Evolutionary conservation across 1,284 basidiomycete genomes (phyloP).

Genomic region (Moesziomyces antarcticus): DNA sequence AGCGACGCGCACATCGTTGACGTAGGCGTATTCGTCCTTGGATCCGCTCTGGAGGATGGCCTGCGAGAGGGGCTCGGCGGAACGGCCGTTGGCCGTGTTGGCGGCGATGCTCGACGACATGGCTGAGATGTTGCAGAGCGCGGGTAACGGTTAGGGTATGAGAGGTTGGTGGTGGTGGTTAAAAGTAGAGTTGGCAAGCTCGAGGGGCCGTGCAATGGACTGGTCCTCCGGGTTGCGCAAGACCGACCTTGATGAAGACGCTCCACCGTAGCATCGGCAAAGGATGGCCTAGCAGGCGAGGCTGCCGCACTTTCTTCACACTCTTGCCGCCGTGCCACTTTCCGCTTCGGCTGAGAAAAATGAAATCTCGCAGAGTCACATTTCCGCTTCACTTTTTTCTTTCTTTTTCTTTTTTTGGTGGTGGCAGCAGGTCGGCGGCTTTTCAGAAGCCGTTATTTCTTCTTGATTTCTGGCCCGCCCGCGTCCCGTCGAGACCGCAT

Average conservation of each 20-base stretch:
- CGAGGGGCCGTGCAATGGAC: neutral
- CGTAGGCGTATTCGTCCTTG: slow-evolving; percentile 50
- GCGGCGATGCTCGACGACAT: slow-evolving; percentile 44
- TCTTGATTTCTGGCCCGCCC: neutral
- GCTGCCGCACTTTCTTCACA: no score
- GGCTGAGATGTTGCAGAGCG: neutral
- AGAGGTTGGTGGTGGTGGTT: slow-evolving; percentile 5
- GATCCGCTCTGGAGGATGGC: slow-evolving; percentile 21
- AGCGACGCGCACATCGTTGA: slow-evolving; percentile 62
- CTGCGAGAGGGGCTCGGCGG: slow-evolving; percentile 42
- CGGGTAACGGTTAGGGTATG: neutral
- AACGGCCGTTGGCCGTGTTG: slow-evolving; percentile 47
- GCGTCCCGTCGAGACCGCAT: neutral
- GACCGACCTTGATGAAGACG: neutral
- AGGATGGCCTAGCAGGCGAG: no score
- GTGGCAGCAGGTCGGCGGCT: neutral
- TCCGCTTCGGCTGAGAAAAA: no score
- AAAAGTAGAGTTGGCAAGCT: neutral
- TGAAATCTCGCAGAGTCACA: no score
- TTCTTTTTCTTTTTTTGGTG: no score
- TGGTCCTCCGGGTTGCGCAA: neutral
- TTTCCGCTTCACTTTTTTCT: neutral
- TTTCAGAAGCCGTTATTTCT: neutral
- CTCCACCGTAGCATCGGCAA: neutral
- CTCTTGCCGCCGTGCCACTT: neutral